These are phyloP conservation scores for Cystobasidium onofrii DNA, from an alignment of 768 basidiomycete genomes.

Conservation along the genomic window DNA sequence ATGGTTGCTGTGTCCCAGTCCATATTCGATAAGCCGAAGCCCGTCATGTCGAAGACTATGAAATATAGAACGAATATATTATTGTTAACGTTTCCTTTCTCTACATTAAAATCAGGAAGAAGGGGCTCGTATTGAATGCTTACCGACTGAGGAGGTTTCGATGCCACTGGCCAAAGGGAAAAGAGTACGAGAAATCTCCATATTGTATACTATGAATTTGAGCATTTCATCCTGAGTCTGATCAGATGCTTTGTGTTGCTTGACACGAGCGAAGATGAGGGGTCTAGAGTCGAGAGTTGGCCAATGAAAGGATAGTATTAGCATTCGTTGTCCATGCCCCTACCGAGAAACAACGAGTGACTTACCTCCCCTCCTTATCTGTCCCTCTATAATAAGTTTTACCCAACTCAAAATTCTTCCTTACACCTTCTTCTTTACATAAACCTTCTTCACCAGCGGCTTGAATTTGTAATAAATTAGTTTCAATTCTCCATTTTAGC, in stretches of 20 bases:
- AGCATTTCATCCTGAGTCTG: conserved; percentile 31
- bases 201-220: conserved; percentile 35
- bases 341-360: neutral
- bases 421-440: conserved; percentile 10
- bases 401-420: conserved; percentile 1
- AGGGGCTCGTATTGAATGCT: neutral
- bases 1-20: neutral
- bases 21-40: conserved; percentile 37
- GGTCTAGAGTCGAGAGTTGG: neutral
- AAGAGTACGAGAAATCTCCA: conserved; percentile 36
- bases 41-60: conserved; percentile 38
- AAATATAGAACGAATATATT: too few species aligned
- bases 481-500: conserved; percentile 31
- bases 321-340: too few species aligned
- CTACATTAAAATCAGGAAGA: too few species aligned
- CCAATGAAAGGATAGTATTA: neutral
- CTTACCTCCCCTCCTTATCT: conserved; percentile 11
- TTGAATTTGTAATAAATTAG: neutral
- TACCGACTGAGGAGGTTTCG: conserved; percentile 25
- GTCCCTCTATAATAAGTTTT: conserved; percentile 27
- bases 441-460: conserved; percentile 28
- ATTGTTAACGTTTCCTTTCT: too few species aligned
- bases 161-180: conserved; percentile 32
- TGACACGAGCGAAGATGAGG: conserved; percentile 20
- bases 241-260: conserved; percentile 20